A percentile compares a stretch with the other conserved stretches of the same genome.
phyloP scores from a whole-genome alignment of 176 grass and related monocot species.

The Calamus simplicifolius region DNA sequence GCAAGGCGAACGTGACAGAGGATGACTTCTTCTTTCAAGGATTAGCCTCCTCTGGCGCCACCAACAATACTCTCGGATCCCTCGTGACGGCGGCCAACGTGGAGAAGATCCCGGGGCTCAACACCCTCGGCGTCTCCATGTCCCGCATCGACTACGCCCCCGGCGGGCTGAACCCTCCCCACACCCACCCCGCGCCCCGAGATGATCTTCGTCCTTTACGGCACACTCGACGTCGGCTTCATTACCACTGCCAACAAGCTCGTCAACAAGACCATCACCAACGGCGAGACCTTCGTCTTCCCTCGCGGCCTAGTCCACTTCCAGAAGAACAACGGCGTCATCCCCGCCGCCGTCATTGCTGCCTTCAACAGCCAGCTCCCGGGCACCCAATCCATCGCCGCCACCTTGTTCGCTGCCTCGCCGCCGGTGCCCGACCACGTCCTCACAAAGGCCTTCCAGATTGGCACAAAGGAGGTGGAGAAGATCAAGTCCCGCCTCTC shows the following conservation, averaged over 20 bases:
- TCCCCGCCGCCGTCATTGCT: constrained; percentile 39
- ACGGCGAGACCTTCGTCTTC: constrained; percentile 66
- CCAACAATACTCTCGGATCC: constrained; percentile 37
- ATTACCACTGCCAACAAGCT: constrained; percentile 63
- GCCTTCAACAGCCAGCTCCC: constrained; percentile 82
- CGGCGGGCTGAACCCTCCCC: constrained; percentile 52
- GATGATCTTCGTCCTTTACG: constrained; percentile 65
- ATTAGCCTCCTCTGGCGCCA: constrained; percentile 37
- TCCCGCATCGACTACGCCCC: constrained; percentile 65
- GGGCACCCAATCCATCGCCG: constrained; percentile 54
- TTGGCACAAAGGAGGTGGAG: constrained; percentile 22
- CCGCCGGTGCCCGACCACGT: constrained; percentile 38
- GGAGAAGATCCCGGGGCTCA: constrained; percentile 41
- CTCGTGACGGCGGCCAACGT: constrained; percentile 42
- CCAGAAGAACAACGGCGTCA: constrained; percentile 47
- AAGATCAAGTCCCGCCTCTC: constrained; percentile 43
- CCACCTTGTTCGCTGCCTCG: constrained; percentile 43
- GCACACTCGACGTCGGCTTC: constrained; percentile 66
- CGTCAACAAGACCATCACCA: constrained; percentile 34
- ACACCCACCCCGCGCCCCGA: constrained; percentile 74
- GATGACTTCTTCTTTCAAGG: constrained; percentile 62
- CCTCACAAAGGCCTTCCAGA: constrained; percentile 59
- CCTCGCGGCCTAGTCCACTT: constrained; percentile 62
- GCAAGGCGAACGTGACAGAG: constrained; percentile 49
- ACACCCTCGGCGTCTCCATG: constrained; percentile 73